These are phyloP conservation scores for Cadophora gregata DNA, from an alignment of 2,329 filamentous ascomycete genomes.

Conservation along the genomic window DNA sequence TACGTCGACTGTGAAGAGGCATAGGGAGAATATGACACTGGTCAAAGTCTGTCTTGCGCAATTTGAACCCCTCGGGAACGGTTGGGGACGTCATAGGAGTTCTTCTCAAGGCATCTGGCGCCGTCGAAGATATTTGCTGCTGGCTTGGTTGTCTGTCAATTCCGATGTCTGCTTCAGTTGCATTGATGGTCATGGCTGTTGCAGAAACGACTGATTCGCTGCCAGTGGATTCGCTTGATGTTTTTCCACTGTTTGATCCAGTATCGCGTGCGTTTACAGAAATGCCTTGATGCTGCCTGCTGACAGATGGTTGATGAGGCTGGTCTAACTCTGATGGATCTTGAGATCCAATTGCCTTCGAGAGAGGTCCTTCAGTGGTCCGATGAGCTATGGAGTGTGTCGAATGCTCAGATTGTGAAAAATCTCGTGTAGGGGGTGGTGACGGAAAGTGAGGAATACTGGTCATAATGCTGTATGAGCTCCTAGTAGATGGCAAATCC, in stretches of 20 bases:
- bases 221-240: not conserved
- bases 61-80: conserved; percentile 26
- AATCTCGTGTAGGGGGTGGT: not conserved
- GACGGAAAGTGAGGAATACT: conserved; percentile 19
- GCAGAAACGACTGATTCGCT: not conserved
- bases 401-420: not conserved
- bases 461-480: conserved; percentile 21
- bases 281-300: not conserved
- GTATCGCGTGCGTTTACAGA: not conserved
- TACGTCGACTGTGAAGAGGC: conserved; percentile 25
- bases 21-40: conserved; percentile 19
- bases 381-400: not conserved
- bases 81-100: conserved; percentile 34
- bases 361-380: too few species aligned
- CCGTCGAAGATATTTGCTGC: not conserved
- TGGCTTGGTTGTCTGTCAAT: too few species aligned
- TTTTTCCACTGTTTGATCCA: not conserved
- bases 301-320: not conserved
- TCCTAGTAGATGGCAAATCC: conserved; percentile 22
- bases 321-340: not conserved
- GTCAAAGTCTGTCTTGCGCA: conserved; percentile 9
- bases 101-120: conserved; percentile 16
- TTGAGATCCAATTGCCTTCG: not conserved
- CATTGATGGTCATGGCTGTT: not conserved
- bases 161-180: not conserved